A percentile compares a stretch with the other conserved stretches of the same genome.
Evolutionary conservation across 139 green algal genomes (phyloP).

Genomic region (Coccomyxa sp.): DNA sequence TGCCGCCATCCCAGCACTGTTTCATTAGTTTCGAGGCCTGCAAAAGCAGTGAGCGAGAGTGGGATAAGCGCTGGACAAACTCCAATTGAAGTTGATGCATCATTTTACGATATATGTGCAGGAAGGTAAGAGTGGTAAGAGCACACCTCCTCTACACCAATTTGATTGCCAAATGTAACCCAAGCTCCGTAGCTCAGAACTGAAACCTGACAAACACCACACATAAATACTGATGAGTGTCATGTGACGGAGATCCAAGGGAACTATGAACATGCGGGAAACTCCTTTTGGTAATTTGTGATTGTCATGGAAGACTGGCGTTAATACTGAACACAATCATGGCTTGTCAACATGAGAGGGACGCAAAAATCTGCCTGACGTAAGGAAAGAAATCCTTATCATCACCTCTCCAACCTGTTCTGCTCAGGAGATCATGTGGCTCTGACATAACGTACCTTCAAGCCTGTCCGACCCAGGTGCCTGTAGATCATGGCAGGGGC

Average conservation of each 20-base stretch:
- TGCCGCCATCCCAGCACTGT: conserved; percentile 27
- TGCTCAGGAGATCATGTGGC: background rate
- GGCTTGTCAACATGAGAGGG: too few species aligned
- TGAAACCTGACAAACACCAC: conserved; percentile 38
- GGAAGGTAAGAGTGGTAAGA: background rate
- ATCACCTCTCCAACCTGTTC: background rate
- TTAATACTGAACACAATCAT: too few species aligned
- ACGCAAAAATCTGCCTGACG: too few species aligned
- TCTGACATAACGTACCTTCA: conserved; percentile 30
- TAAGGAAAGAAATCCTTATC: too few species aligned
- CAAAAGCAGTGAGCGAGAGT: background rate
- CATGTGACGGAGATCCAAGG: background rate
- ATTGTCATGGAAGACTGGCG: too few species aligned
- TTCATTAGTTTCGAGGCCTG: conserved; percentile 62
- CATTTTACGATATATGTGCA: background rate
- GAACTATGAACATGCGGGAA: background rate
- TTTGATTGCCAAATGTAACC: conserved; percentile 61
- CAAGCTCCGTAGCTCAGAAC: conserved; percentile 61
- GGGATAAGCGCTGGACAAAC: background rate
- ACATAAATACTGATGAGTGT: background rate
- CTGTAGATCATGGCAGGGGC: conserved; percentile 46
- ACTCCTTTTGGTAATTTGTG: too few species aligned
- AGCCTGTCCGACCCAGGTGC: conserved; percentile 39
- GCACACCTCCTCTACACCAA: conserved; percentile 34
- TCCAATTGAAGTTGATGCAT: background rate